A percentile compares a stretch with the other conserved stretches of the same genome.
Evolutionary conservation across 2,329 filamentous ascomycete genomes (phyloP).

Genomic region (Epicoccum sorghinum): DNA sequence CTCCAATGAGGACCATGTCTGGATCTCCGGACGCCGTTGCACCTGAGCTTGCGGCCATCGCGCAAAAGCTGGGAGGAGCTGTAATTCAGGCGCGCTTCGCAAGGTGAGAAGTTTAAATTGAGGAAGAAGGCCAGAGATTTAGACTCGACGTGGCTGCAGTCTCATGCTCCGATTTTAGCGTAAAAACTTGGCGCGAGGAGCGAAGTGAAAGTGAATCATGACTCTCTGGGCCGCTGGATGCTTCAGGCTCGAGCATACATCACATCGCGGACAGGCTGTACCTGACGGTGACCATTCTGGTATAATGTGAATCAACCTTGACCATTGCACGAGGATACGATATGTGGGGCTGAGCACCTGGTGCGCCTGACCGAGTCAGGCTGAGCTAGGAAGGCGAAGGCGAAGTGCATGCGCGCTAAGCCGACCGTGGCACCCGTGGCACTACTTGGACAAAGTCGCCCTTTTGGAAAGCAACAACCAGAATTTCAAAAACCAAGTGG

Average conservation of each 20-base stretch:
- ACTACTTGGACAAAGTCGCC: too few relatives aligned
- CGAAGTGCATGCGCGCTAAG: too few relatives aligned
- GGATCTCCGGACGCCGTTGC: slow-evolving; percentile 31
- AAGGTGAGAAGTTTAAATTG: background rate
- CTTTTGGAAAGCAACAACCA: too few relatives aligned
- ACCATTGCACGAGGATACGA: background rate
- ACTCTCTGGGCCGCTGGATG: background rate
- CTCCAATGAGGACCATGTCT: slow-evolving; percentile 41
- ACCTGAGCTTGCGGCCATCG: slow-evolving; percentile 17
- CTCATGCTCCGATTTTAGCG: background rate
- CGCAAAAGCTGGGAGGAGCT: too few relatives aligned
- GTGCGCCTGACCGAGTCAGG: background rate
- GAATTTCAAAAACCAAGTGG: too few relatives aligned
- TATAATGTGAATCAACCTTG: background rate
- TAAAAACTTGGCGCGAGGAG: background rate
- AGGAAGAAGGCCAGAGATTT: background rate
- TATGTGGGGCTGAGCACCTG: background rate
- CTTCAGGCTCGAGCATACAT: background rate
- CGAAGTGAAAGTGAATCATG: background rate
- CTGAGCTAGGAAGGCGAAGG: too few relatives aligned
- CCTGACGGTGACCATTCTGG: background rate
- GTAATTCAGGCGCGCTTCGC: too few relatives aligned
- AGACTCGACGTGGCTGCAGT: too few relatives aligned
- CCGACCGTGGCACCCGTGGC: too few relatives aligned
- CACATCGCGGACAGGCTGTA: background rate